phyloP scores from a whole-genome alignment of 2,329 filamentous ascomycete genomes.

The Fusarium nodosum region DNA sequence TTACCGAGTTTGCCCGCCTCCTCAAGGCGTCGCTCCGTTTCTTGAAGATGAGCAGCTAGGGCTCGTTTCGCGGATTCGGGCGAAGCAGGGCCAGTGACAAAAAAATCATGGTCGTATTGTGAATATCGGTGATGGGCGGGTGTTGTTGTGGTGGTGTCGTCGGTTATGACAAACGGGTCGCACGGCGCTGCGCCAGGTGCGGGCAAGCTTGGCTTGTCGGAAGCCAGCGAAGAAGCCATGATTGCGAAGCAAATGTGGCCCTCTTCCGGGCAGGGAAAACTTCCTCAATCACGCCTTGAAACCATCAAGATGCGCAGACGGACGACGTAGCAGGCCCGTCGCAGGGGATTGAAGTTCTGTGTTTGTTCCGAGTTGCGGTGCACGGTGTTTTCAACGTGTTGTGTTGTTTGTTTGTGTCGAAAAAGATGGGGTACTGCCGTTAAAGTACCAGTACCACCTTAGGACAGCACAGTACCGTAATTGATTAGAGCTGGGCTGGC shows the following conservation, averaged over 20 bases:
- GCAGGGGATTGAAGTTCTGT: slow-evolving; percentile 37
- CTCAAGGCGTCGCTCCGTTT: slow-evolving; percentile 91
- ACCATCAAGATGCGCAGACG: slow-evolving; percentile 49
- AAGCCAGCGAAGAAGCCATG: slow-evolving; percentile 61
- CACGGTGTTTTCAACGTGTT: slow-evolving; percentile 34
- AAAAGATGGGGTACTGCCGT: slow-evolving; percentile 36
- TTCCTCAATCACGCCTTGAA: slow-evolving; percentile 48
- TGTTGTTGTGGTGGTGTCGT: slow-evolving; percentile 57
- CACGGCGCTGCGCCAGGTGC: slow-evolving; percentile 55
- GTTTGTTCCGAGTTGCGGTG: slow-evolving; percentile 25
- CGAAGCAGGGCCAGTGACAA: slow-evolving; percentile 79
- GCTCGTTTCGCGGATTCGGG: slow-evolving; percentile 89
- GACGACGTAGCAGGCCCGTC: slow-evolving; percentile 49
- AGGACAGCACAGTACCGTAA: slow-evolving; percentile 9
- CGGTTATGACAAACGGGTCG: slow-evolving; percentile 70
- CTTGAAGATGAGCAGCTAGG: slow-evolving; percentile 89
- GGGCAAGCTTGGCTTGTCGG: slow-evolving; percentile 59
- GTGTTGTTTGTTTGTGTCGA: slow-evolving; percentile 45
- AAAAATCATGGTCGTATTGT: slow-evolving; percentile 83
- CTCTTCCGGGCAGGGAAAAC: slow-evolving; percentile 40
- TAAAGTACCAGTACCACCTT: slow-evolving; percentile 33
- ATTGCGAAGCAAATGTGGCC: slow-evolving; percentile 46
- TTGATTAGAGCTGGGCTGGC: slow-evolving; percentile 47
- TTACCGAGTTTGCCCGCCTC: slow-evolving; percentile 92
- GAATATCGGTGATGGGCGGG: slow-evolving; percentile 78